Evolutionary conservation across 176 grass and related monocot species (phyloP).

Genomic region (Musa itinerans): DNA sequence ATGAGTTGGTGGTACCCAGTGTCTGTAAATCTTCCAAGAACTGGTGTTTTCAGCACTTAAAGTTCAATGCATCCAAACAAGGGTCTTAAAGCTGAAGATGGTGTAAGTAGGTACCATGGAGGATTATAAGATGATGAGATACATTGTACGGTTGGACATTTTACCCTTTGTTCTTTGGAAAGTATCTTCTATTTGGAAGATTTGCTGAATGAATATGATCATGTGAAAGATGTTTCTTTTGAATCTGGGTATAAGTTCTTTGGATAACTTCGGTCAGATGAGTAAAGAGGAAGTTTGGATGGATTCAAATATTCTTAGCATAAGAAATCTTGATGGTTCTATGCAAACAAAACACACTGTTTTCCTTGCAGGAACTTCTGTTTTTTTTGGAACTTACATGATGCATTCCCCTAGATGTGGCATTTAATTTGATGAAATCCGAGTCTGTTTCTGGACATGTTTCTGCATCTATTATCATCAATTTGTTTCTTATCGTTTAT

Average conservation of each 20-base stretch:
- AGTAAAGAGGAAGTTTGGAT: background rate
- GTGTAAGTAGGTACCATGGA: no score
- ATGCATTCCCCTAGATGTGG: background rate
- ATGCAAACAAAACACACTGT: no score
- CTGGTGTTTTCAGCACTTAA: background rate
- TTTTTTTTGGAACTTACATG: background rate
- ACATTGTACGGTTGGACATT: background rate
- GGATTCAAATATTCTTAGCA: background rate
- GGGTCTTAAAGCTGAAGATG: background rate
- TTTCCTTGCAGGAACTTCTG: no score
- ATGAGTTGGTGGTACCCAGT: no score
- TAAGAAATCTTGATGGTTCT: background rate
- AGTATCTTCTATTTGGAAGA: background rate
- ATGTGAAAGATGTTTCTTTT: background rate
- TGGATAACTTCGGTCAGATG: background rate
- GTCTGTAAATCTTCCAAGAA: no score
- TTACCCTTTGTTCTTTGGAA: background rate
- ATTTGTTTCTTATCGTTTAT: background rate
- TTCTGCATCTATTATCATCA: background rate
- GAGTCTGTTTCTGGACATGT: background rate
- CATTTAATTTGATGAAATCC: background rate
- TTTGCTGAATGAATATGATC: background rate
- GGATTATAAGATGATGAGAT: background rate
- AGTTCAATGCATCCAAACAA: background rate
- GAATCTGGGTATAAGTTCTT: background rate